A percentile compares a stretch with the other conserved stretches of the same genome.
phyloP scores from a whole-genome alignment of 2,329 filamentous ascomycete genomes.

The Ceratocystis smalleyi region DNA sequence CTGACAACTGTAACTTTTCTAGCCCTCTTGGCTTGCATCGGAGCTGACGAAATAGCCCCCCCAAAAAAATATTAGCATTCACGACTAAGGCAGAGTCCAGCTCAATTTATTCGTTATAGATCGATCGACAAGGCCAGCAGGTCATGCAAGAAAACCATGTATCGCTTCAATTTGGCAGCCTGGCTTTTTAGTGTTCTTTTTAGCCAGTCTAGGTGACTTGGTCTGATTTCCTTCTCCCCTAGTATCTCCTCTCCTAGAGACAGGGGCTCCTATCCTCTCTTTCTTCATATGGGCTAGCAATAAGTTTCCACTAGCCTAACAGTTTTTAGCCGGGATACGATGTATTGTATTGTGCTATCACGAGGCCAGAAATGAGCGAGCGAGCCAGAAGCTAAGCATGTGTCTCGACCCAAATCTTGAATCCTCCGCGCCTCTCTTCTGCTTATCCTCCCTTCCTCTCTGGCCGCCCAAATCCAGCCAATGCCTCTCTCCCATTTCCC shows the following conservation, averaged over 20 bases:
- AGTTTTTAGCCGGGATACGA: background rate
- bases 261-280: background rate
- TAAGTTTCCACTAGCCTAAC: background rate
- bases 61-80: too few relatives aligned
- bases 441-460: background rate
- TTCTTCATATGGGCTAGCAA: background rate
- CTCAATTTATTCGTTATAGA: background rate
- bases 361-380: too few relatives aligned
- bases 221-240: background rate
- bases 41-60: background rate
- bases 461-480: background rate
- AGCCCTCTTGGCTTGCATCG: background rate
- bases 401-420: background rate
- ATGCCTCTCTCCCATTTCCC: background rate
- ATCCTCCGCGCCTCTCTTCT: background rate
- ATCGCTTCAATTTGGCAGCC: constrained; percentile 4
- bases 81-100: too few relatives aligned
- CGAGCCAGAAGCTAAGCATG: background rate
- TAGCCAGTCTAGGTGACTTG: background rate
- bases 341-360: background rate
- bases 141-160: background rate
- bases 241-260: background rate
- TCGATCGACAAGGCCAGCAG: background rate
- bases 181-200: background rate
- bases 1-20: background rate